Evolutionary conservation across 148 eudicot genomes (phyloP).

Genomic region (Suaeda aralocaspica): DNA sequence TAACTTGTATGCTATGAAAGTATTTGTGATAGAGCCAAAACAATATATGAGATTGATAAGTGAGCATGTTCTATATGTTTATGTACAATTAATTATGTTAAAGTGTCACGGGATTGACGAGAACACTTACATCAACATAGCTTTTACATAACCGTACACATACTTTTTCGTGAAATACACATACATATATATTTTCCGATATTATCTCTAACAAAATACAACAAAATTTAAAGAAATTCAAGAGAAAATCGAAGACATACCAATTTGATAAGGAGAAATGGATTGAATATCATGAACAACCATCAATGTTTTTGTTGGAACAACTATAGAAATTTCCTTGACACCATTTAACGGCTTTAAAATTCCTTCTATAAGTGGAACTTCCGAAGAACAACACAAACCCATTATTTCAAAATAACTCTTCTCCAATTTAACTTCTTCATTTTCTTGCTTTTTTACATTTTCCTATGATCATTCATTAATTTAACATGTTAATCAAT

Average conservation of each 20-base stretch:
- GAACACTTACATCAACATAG: too few species aligned
- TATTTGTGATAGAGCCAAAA: too few species aligned
- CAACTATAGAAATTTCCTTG: constrained; percentile 31
- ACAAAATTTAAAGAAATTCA: not conserved
- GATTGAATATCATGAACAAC: constrained; percentile 32
- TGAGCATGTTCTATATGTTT: too few species aligned
- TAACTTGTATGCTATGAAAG: not conserved
- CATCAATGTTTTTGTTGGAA: constrained; percentile 41
- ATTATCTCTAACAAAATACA: too few species aligned
- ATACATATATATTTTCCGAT: too few species aligned
- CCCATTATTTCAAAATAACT: constrained; percentile 45
- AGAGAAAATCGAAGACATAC: constrained; percentile 8
- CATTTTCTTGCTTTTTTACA: not conserved
- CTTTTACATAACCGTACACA: too few species aligned
- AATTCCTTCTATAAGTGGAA: constrained; percentile 32
- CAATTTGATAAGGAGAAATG: constrained; percentile 31
- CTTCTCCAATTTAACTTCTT: constrained; percentile 30
- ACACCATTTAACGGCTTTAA: constrained; percentile 36
- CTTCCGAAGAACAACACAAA: constrained; percentile 46
- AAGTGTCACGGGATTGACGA: too few species aligned
- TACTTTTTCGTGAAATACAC: too few species aligned
- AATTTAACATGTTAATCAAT: not conserved
- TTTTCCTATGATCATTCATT: constrained; percentile 8
- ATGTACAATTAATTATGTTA: too few species aligned
- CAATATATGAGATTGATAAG: too few species aligned